These are phyloP conservation scores for Silene noctiflora DNA, from an alignment of 179 eudicot genomes.

Conservation along the genomic window DNA sequence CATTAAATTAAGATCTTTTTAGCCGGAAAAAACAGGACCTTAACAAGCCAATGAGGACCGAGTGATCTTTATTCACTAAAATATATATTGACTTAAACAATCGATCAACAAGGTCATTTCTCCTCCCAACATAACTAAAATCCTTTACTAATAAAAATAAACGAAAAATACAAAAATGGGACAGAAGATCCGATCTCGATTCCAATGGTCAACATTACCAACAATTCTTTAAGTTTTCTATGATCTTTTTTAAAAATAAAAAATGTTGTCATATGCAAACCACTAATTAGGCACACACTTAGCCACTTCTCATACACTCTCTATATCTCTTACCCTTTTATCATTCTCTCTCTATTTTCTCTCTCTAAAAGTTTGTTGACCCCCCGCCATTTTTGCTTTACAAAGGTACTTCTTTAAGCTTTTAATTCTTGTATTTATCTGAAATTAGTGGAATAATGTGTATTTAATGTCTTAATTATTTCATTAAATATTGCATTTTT, in stretches of 20 bases:
- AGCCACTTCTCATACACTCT: background rate
- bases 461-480: background rate
- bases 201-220: background rate
- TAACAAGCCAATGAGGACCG: no score
- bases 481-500: background rate
- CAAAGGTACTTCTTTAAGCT: background rate
- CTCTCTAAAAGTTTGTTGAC: background rate
- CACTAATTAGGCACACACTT: background rate
- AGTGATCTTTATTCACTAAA: no score
- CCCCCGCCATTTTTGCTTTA: slow-evolving; percentile 7
- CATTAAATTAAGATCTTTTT: no score
- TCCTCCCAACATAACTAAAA: no score
- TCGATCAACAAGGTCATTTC: no score
- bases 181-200: background rate
- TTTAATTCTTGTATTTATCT: background rate
- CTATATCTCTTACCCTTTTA: background rate
- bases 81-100: no score
- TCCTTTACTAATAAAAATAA: no score
- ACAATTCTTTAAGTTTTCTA: background rate
- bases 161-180: background rate
- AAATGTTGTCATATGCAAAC: no score
- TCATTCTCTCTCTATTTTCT: background rate
- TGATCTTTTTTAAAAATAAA: background rate
- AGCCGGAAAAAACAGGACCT: no score
- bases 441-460: background rate